Evolutionary conservation across 305 asterid species (phyloP).

Genomic region (Fraxinus nigra): DNA sequence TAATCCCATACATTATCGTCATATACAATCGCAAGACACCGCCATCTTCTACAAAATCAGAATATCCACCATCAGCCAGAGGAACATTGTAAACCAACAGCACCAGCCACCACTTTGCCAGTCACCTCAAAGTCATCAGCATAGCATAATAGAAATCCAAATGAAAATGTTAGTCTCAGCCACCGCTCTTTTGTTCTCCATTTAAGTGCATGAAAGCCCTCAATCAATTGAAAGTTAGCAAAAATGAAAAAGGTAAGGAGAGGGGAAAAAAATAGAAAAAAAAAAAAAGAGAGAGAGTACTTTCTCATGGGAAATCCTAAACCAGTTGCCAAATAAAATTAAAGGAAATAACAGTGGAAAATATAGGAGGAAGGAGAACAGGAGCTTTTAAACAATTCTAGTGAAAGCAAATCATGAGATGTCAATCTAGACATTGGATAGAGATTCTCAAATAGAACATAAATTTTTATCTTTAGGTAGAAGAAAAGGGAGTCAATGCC

Average conservation of each 20-base stretch:
- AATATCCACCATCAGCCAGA: not conserved
- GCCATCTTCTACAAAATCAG: not conserved
- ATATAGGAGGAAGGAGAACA: not conserved
- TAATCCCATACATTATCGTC: not conserved
- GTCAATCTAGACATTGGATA: not conserved
- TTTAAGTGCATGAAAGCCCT: not conserved
- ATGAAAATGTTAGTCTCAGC: not conserved
- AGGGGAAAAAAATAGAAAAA: not conserved
- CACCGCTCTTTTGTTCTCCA: not conserved
- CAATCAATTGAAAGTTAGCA: not conserved
- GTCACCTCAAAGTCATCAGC: not conserved
- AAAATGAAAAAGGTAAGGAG: not conserved
- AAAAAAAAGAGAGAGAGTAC: too few species aligned
- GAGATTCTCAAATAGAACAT: not conserved
- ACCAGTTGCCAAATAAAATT: not conserved
- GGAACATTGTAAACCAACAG: not conserved
- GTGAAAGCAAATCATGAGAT: not conserved
- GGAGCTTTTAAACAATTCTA: not conserved
- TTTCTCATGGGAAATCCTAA: not conserved
- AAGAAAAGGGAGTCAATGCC: not conserved
- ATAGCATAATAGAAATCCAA: not conserved
- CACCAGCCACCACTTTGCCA: not conserved
- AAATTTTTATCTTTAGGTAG: not conserved
- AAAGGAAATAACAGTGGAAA: not conserved
- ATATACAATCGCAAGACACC: not conserved